Percentiles rank a stretch among this genome's conserved stretches.
These are phyloP conservation scores for Rubus parviflorus DNA, from an alignment of 306 rosid species.

Conservation along the genomic window DNA sequence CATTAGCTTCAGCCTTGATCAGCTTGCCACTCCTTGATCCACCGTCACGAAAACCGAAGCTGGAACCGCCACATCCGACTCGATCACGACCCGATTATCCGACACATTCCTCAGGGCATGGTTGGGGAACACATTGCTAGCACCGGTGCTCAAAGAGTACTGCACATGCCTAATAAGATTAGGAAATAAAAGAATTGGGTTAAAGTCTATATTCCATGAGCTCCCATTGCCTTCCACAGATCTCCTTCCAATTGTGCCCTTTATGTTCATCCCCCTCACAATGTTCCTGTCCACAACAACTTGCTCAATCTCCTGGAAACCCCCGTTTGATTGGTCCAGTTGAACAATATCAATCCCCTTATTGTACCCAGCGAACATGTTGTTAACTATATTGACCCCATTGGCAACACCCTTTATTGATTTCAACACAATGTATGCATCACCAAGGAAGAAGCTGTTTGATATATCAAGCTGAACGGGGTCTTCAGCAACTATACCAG, in stretches of 20 bases:
- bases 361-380: constrained; percentile 73
- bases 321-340: constrained; percentile 55
- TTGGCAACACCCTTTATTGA: constrained; percentile 59
- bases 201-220: constrained; percentile 72
- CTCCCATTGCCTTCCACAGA: constrained; percentile 60
- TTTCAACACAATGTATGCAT: constrained; percentile 62
- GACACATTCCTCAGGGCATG: constrained; percentile 64
- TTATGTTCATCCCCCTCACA: constrained; percentile 65
- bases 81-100: constrained; percentile 57
- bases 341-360: constrained; percentile 61
- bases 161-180: constrained; percentile 71
- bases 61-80: constrained; percentile 45
- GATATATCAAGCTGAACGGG: constrained; percentile 83
- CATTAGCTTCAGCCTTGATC: constrained; percentile 19
- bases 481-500: constrained; percentile 85
- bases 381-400: constrained; percentile 76
- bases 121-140: constrained; percentile 40
- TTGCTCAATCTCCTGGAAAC: constrained; percentile 63
- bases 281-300: constrained; percentile 70
- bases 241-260: constrained; percentile 58
- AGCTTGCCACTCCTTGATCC: constrained; percentile 50
- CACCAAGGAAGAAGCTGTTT: constrained; percentile 80
- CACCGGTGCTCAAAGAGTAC: constrained; percentile 47
- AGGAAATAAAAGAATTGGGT: constrained; percentile 56
- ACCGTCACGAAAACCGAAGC: constrained; percentile 59